phyloP scores from a whole-genome alignment of 1,139 yeast genomes.

The Pichia sp. region DNA sequence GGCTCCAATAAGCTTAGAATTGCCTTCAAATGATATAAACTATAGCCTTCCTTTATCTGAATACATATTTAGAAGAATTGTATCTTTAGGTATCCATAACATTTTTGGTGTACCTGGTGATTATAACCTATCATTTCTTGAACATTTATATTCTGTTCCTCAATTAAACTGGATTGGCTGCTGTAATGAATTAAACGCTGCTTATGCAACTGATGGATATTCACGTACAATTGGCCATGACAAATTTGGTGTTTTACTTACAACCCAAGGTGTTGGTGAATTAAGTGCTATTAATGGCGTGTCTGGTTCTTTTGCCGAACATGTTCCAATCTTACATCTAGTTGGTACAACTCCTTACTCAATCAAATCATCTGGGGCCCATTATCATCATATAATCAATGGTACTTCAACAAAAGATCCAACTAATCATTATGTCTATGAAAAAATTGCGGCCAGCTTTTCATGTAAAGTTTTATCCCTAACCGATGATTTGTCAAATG shows the following conservation, averaged over 20 bases:
- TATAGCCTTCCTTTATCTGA: conserved; percentile 38
- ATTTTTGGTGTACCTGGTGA: conserved; percentile 47
- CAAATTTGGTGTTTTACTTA: conserved; percentile 30
- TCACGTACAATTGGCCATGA: conserved; percentile 26
- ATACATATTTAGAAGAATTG: conserved; percentile 43
- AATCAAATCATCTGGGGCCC: conserved; percentile 22
- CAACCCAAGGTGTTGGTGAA: conserved; percentile 85
- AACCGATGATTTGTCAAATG: conserved; percentile 37
- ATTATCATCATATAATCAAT: conserved; percentile 68
- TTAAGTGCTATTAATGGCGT: conserved; percentile 78
- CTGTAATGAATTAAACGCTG: conserved; percentile 32
- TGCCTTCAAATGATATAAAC: neutral
- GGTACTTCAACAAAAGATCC: conserved; percentile 35
- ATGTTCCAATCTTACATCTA: conserved; percentile 74
- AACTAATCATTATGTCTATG: conserved; percentile 57
- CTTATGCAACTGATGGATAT: conserved; percentile 48
- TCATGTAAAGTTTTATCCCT: conserved; percentile 55
- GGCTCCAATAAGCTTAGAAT: conserved; percentile 24
- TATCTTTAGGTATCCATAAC: conserved; percentile 40
- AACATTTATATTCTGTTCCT: conserved; percentile 28
- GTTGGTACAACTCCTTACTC: conserved; percentile 67
- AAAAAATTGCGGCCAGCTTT: conserved; percentile 52
- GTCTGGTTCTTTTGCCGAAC: conserved; percentile 77
- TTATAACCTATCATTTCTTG: conserved; percentile 29
- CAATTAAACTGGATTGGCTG: conserved; percentile 29